A percentile compares a stretch with the other conserved stretches of the same genome.
These are phyloP conservation scores for Tetratostichococcus sp. DNA, from an alignment of 139 green algal species.

Conservation along the genomic window DNA sequence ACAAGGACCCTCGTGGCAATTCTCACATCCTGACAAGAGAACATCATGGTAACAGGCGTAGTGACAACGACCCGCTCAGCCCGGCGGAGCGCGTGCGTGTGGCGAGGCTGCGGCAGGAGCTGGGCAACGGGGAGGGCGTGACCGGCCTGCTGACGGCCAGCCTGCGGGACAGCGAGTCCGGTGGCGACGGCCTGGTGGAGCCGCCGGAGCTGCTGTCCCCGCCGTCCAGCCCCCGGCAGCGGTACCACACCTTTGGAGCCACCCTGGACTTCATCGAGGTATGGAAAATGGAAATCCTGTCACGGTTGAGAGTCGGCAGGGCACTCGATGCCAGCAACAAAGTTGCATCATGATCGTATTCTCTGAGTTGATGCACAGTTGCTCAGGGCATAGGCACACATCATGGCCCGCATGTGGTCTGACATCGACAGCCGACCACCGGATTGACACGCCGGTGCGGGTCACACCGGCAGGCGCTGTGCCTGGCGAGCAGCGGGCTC, in stretches of 20 bases:
- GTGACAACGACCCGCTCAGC: neutral
- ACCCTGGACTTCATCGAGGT: slow-evolving; percentile 93
- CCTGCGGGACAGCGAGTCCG: neutral
- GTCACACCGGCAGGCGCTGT: slow-evolving; percentile 65
- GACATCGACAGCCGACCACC: too few relatives aligned
- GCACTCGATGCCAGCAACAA: too few relatives aligned
- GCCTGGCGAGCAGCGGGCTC: slow-evolving; percentile 72
- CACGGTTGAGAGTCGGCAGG: too few relatives aligned
- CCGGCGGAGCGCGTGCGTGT: neutral
- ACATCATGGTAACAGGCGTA: too few relatives aligned
- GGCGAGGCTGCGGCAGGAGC: slow-evolving; percentile 35
- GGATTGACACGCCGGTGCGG: too few relatives aligned
- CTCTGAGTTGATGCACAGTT: too few relatives aligned
- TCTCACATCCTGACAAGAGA: too few relatives aligned
- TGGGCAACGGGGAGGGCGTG: slow-evolving; percentile 66
- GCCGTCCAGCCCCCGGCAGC: slow-evolving; percentile 59
- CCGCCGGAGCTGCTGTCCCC: slow-evolving; percentile 17
- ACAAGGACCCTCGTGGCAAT: too few relatives aligned
- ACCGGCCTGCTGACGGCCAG: slow-evolving; percentile 38
- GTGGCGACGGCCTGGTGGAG: neutral
- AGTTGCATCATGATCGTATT: too few relatives aligned
- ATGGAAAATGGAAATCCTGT: neutral
- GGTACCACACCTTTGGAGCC: slow-evolving; percentile 81
- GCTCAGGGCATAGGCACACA: too few relatives aligned
- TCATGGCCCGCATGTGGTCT: too few relatives aligned